Evolutionary conservation across 2,329 filamentous ascomycete genomes (phyloP).

Genomic region (Diaporthe eres): DNA sequence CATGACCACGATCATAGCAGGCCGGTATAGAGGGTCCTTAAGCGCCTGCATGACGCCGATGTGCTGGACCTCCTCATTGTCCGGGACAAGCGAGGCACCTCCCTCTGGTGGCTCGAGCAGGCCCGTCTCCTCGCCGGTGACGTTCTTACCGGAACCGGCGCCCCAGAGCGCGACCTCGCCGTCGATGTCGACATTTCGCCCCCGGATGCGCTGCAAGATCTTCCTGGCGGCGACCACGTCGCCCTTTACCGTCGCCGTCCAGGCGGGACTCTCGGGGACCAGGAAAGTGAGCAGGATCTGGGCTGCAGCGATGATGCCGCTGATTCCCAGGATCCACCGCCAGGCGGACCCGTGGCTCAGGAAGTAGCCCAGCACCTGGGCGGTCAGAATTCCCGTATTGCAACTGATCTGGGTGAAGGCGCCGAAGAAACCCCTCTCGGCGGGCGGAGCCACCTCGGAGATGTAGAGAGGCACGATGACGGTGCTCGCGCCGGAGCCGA

Average conservation of each 20-base stretch:
- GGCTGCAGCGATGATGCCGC: conserved; percentile 75
- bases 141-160: conserved; percentile 65
- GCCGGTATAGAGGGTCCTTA: conserved; percentile 76
- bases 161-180: conserved; percentile 79
- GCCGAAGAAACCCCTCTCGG: conserved; percentile 83
- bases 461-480: conserved; percentile 97
- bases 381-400: conserved; percentile 88
- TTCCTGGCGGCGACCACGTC: conserved; percentile 73
- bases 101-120: conserved; percentile 64
- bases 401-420: conserved; percentile 93
- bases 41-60: conserved; percentile 77
- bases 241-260: conserved; percentile 78
- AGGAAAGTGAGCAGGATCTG: conserved; percentile 80
- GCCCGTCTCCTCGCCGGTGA: conserved; percentile 82
- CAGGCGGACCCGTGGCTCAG: conserved; percentile 84
- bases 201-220: conserved; percentile 82
- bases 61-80: conserved; percentile 50
- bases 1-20: conserved; percentile 85
- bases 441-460: conserved; percentile 86
- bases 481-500: conserved; percentile 89
- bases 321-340: conserved; percentile 85
- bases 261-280: conserved; percentile 90
- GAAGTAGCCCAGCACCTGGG: conserved; percentile 90
- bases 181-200: conserved; percentile 76
- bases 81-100: conserved; percentile 42